Base-by-base conservation (phyloP, 176 grass and related monocot species). In the Calamus simplicifolius region DNA sequence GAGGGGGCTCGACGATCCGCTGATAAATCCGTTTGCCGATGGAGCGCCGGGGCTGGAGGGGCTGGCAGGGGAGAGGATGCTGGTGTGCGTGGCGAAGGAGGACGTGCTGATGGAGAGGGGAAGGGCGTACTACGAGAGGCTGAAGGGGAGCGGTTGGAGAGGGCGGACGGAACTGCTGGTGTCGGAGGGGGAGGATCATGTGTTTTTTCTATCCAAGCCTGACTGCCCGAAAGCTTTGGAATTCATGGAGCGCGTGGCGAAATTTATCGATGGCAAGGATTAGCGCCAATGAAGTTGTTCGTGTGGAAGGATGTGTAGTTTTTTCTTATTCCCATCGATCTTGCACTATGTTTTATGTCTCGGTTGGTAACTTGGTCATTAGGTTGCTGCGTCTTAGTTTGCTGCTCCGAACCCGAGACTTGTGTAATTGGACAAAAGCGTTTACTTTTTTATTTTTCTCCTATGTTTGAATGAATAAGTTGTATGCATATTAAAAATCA, bases 11-110 rank as follows among this genome's bases (percentile, higher is more conserved):
- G 82, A 86, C 18, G 82, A 95, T 54, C 82, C 82, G 2, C 71
- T 71, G 73, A 95, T 95, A 69, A 95, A 95, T 59, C 90, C 85
- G 12, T 66, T 89, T 80, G 73, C 73, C 5, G 79, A 79, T 6
- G 73, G 70, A 18, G 70, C 82, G 27, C 76, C 73, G 10, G 55
- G 21, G 4, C 64, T 95, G 3, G n/a, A 48, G 17, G 23, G 3
- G 2, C 55, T 95, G 8, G 75, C 68, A 4, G 89, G 85, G 43
- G 18, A 57, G 17, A 58, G 62, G 21, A 62, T 74, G 16, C 71
- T 95, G 69, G 66, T 95, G 25, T 85, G 71, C 4, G 48, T 81
- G 3, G 90, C 66, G 17, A 79, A 76, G 25, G 72, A 49, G 28
- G 79, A 95, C 29, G 48, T 83, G 6, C 66, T 84, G 63, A 75